Conservation (phyloP, 140 eudicot genomes). For the Anethum foeniculum region DNA sequence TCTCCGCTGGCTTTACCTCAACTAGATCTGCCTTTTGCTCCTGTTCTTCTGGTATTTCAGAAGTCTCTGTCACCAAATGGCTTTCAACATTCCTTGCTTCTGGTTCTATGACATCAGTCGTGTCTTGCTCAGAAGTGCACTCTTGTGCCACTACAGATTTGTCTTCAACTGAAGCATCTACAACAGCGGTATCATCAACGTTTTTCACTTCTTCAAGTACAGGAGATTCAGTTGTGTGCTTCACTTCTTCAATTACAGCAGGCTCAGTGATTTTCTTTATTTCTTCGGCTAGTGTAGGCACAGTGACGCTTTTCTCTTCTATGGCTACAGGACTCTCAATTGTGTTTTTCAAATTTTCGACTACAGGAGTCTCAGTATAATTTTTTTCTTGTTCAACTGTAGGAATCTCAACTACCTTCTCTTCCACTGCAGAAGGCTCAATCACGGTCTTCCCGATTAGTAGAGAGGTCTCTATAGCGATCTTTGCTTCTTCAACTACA, state of each 20-base stretch:
- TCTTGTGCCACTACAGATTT: not conserved
- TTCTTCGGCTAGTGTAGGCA: not conserved
- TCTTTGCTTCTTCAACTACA: not conserved
- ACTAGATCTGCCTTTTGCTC: slow-evolving; percentile 18
- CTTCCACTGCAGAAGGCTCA: not conserved
- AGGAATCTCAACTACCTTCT: not conserved
- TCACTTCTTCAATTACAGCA: not conserved
- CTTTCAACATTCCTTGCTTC: not conserved
- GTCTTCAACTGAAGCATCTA: slow-evolving; percentile 11
- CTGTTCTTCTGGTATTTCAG: slow-evolving; percentile 13
- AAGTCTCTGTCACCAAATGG: slow-evolving; percentile 16
- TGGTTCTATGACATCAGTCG: not conserved
- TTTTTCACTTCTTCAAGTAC: not conserved
- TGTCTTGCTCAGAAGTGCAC: not conserved
- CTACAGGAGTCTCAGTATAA: not conserved
- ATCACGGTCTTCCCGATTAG: not conserved
- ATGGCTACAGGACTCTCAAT: not conserved
- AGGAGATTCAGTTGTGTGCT: not conserved
- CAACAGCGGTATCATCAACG: not conserved
- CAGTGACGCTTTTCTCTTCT: not conserved
- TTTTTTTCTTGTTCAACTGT: not conserved
- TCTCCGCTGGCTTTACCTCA: slow-evolving; percentile 14
- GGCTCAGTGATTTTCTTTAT: not conserved
- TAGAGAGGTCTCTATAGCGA: not conserved
- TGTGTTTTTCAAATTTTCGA: not conserved